These are phyloP conservation scores for Teratosphaeria epicoccoides DNA, from an alignment of 2,329 filamentous ascomycete genomes.

Conservation along the genomic window DNA sequence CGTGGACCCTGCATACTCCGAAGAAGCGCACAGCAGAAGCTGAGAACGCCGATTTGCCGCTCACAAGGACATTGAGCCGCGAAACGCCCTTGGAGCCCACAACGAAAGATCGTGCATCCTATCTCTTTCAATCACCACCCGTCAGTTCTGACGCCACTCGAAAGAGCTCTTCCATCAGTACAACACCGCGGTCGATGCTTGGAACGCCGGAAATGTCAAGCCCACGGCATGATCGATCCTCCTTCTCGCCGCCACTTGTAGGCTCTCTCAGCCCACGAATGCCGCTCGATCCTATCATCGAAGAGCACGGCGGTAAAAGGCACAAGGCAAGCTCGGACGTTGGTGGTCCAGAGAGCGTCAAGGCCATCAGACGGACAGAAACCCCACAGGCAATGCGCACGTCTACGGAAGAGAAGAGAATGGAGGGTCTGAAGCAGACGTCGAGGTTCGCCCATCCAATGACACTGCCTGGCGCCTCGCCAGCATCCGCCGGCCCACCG, in stretches of 20 bases:
- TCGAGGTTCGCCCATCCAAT: conserved; percentile 8
- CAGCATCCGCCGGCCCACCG: conserved; percentile 18
- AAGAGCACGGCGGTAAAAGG: conserved; percentile 31
- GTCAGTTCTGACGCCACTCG: conserved; percentile 6
- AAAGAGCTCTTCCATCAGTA: conserved; percentile 6
- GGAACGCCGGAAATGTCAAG: neutral
- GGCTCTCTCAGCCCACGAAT: conserved; percentile 15
- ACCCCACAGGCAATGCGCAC: conserved; percentile 33
- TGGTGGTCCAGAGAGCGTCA: conserved; percentile 33
- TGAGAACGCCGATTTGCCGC: conserved; percentile 3
- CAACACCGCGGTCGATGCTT: neutral
- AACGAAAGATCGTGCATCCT: conserved; percentile 36
- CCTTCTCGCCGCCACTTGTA: conserved; percentile 11
- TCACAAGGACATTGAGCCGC: conserved; percentile 14
- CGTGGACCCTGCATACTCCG: conserved; percentile 11
- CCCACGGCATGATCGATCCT: neutral
- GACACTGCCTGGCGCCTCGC: neutral
- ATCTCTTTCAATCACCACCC: conserved; percentile 36
- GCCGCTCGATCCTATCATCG: conserved; percentile 41
- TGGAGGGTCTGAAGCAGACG: no score
- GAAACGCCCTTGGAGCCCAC: conserved; percentile 32
- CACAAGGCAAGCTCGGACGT: conserved; percentile 33
- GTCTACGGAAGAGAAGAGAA: conserved; percentile 10
- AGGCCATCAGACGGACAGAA: conserved; percentile 31
- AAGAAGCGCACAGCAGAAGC: conserved; percentile 13